Conservation (phyloP, 805 yeast species). For the Blastobotrys attinorum region DNA sequence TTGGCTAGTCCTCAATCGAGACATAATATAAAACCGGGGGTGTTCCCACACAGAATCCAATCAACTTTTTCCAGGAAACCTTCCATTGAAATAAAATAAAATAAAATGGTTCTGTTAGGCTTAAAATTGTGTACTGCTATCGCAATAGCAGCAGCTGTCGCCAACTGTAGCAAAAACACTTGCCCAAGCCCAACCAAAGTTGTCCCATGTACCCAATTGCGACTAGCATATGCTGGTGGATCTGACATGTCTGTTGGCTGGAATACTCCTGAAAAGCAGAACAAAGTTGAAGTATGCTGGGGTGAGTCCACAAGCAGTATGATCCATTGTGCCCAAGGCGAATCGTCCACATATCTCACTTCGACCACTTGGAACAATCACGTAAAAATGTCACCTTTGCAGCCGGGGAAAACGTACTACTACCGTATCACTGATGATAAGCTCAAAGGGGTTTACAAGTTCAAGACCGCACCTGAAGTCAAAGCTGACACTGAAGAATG, state of each 20-base stretch:
- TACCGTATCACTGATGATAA: constrained; percentile 12
- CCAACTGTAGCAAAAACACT: background rate
- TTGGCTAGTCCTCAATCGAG: too few relatives aligned
- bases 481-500: constrained; percentile 10
- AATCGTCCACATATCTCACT: constrained; percentile 17
- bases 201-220: constrained; percentile 12
- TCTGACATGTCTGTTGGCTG: constrained; percentile 23
- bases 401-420: constrained; percentile 21
- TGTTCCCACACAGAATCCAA: too few relatives aligned
- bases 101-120: background rate
- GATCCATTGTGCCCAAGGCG: constrained; percentile 7
- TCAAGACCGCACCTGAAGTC: constrained; percentile 14
- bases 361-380: constrained; percentile 22
- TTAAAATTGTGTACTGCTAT: background rate
- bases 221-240: constrained; percentile 20
- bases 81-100: background rate
- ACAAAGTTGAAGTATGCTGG: background rate
- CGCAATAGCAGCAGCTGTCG: background rate
- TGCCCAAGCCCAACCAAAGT: background rate
- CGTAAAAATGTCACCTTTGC: constrained; percentile 18
- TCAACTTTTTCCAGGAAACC: background rate
- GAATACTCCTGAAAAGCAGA: constrained; percentile 19
- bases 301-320: background rate
- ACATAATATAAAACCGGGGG: too few relatives aligned
- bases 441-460: constrained; percentile 11